These are phyloP conservation scores for Penicillium vulpinum DNA, from an alignment of 2,329 filamentous ascomycete genomes.

Conservation along the genomic window DNA sequence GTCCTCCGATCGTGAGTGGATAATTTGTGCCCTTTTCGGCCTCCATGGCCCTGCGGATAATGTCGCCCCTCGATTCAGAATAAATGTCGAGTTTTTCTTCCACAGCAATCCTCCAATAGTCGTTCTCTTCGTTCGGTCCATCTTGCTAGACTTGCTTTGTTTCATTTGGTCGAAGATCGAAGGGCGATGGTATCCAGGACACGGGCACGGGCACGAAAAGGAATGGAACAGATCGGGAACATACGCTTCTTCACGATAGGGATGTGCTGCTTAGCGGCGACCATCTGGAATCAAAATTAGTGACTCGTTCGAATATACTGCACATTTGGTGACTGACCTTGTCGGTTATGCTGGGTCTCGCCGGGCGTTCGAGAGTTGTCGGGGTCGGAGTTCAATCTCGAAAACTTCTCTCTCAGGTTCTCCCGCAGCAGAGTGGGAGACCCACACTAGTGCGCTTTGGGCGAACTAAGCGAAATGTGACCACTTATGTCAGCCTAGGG, in stretches of 20 bases:
- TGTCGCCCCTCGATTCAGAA: slow-evolving; percentile 10
- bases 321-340: slow-evolving; percentile 39
- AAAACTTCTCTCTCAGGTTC: slow-evolving; percentile 42
- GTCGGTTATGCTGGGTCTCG: slow-evolving; percentile 47
- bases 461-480: slow-evolving; percentile 27
- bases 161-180: slow-evolving; percentile 16
- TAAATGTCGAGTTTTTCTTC: not conserved
- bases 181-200: slow-evolving; percentile 25
- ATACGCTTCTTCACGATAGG: slow-evolving; percentile 99
- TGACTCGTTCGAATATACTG: slow-evolving; percentile 7
- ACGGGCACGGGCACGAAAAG: slow-evolving; percentile 10
- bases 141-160: not conserved
- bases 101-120: not conserved
- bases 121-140: not conserved
- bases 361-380: slow-evolving; percentile 46
- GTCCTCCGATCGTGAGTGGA: slow-evolving; percentile 37
- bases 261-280: slow-evolving; percentile 98
- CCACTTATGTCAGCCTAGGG: slow-evolving; percentile 28
- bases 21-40: not conserved
- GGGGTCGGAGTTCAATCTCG: slow-evolving; percentile 42
- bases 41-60: not conserved
- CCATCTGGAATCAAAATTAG: slow-evolving; percentile 63
- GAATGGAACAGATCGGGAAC: slow-evolving; percentile 47
- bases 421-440: slow-evolving; percentile 35
- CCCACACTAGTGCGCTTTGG: slow-evolving; percentile 35